Percentiles rank a stretch among this genome's conserved stretches.
Conservation (phyloP, 768 basidiomycete species). For the Termitomyces sp. region DNA sequence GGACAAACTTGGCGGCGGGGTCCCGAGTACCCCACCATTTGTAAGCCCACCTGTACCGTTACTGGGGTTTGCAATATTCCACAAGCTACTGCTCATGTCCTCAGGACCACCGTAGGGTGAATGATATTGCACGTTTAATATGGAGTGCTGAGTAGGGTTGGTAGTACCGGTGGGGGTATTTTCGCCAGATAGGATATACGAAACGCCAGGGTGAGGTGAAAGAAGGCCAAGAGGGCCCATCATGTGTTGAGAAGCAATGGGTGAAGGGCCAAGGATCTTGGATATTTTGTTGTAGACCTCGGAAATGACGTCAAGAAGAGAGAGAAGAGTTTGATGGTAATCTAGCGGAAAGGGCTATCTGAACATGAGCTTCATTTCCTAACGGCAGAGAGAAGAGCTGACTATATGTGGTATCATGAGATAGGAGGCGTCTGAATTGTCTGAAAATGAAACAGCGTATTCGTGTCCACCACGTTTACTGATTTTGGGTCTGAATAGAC, state of each 20-base stretch:
- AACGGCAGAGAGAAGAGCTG: constrained; percentile 15
- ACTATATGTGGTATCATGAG: constrained; percentile 74
- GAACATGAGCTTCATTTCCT: not conserved
- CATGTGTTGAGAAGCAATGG: constrained; percentile 65
- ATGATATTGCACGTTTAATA: constrained; percentile 9
- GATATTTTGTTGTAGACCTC: constrained; percentile 87
- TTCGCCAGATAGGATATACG: constrained; percentile 63
- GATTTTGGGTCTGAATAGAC: constrained; percentile 55
- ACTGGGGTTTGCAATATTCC: constrained; percentile 63
- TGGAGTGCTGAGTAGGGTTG: constrained; percentile 11
- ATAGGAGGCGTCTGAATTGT: constrained; percentile 58
- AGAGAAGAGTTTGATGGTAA: constrained; percentile 84
- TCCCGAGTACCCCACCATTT: constrained; percentile 22
- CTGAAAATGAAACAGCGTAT: constrained; percentile 54
- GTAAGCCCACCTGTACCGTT: constrained; percentile 21
- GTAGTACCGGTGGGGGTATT: constrained; percentile 13
- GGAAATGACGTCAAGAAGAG: constrained; percentile 83
- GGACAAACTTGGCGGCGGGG: constrained; percentile 56
- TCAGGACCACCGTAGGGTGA: constrained; percentile 9
- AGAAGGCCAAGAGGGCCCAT: constrained; percentile 75
- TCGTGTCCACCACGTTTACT: constrained; percentile 53
- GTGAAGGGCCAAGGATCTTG: constrained; percentile 77
- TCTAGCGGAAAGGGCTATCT: constrained; percentile 80
- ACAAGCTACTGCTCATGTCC: constrained; percentile 51
- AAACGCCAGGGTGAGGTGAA: constrained; percentile 77